These are phyloP conservation scores for Limonium bicolor DNA, from an alignment of 148 eudicot genomes.

Conservation along the genomic window DNA sequence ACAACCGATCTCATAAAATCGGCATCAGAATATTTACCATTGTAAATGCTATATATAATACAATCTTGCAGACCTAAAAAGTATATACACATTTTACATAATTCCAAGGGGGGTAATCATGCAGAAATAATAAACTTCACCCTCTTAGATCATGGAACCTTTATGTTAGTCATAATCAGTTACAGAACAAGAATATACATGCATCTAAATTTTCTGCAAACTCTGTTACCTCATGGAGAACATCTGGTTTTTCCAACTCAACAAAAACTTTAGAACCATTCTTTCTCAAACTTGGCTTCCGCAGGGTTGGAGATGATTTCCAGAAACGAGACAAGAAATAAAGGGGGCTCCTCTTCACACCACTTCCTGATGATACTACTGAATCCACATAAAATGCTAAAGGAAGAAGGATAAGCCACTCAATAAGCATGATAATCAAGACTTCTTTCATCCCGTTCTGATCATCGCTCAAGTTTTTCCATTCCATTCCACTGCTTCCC, in stretches of 20 bases:
- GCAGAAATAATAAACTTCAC: no score
- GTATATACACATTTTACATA: no score
- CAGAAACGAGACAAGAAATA: constrained; percentile 29
- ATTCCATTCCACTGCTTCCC: constrained; percentile 73
- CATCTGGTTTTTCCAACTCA: constrained; percentile 81
- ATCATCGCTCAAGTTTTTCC: constrained; percentile 50
- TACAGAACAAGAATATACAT: no score
- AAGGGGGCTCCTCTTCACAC: constrained; percentile 33
- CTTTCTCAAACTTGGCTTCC: constrained; percentile 34
- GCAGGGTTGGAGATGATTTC: constrained; percentile 21
- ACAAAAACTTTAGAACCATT: constrained; percentile 53
- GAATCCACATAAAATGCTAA: constrained; percentile 63
- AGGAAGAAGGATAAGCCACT: constrained; percentile 63
- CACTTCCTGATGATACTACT: constrained; percentile 57
- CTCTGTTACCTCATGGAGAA: constrained; percentile 78
- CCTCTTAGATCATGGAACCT: no score
- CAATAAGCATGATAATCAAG: constrained; percentile 59
- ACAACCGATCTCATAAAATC: no score
- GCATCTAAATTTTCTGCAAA: no score
- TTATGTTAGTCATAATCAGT: no score
- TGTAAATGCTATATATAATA: no score
- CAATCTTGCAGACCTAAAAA: no score
- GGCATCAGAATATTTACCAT: no score
- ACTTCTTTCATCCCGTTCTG: constrained; percentile 64
- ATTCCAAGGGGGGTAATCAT: no score